Evolutionary conservation across 2,329 filamentous ascomycete species (phyloP), one percentile per base, ranked within the genome.

Genomic region (Akanthomyces muscarius): DNA sequence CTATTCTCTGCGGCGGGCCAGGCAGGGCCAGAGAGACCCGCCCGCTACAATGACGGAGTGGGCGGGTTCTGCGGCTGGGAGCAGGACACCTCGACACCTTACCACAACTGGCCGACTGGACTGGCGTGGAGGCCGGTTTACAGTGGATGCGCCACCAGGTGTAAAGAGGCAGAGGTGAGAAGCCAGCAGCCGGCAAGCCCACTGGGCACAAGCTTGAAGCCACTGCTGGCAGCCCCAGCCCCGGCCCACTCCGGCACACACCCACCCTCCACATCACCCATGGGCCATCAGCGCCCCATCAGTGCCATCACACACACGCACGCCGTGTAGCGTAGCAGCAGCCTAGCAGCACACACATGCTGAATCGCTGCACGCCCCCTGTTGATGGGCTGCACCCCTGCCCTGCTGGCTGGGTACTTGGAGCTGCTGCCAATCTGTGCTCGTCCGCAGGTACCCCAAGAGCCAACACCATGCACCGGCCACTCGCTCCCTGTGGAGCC

Each of bases 191-290:
- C 5, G 13, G 45, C 45, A 25, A 25, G 14, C 38, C 45, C 45
- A 47, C 2, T n/a, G n/a, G 14, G 21, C 41, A 42, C 50, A 36
- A 41, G 38, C 28, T 14, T 18, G 25, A 44, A 45, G 42, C 56
- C 45, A 50, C 45, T 38, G 55, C 55, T 56, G 41, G 25, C 56
- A 59, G 45, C 45, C 56, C 56, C 56, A 59, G 56, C 56, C 56
- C 57, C 57, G 57, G 57, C 47, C 57, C 57, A 60, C 57, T 60
- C 57, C 57, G 57, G 57, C 45, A 51, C 38, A 41, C 38, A 52
- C 57, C 42, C 57, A 38, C 57, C 57, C 57, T 60, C 57, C 57
- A 60, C 57, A 60, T 60, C 38, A 51, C 41, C 42, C 54, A 57
- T 57, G 25, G 42, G 33, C 55, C 55, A 58, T 58, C 56, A 59